These are phyloP conservation scores for Pythium phragmiticola DNA, from an alignment of 352 stramenopile species.

Conservation along the genomic window DNA sequence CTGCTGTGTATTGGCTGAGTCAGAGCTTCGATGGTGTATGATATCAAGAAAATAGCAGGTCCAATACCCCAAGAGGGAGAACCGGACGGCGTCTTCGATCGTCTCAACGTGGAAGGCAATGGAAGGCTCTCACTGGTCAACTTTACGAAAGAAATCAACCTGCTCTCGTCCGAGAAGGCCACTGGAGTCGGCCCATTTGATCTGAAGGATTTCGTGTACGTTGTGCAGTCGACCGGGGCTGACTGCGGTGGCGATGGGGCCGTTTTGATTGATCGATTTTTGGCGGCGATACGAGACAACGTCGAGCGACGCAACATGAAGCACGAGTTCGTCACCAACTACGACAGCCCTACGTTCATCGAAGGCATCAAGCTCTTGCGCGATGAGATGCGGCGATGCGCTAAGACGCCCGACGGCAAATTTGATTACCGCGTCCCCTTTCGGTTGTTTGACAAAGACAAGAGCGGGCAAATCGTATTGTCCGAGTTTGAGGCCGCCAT, in stretches of 20 bases:
- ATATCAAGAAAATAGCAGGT: conserved; percentile 69
- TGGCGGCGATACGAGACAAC: conserved; percentile 63
- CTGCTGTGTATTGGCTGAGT: not conserved
- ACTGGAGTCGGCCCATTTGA: conserved; percentile 41
- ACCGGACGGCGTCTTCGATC: conserved; percentile 59
- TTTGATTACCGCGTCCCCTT: conserved; percentile 75
- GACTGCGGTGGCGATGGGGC: conserved; percentile 66
- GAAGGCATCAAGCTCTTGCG: conserved; percentile 70
- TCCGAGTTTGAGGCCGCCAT: conserved; percentile 72
- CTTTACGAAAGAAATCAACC: conserved; percentile 59
- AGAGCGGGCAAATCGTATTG: conserved; percentile 61
- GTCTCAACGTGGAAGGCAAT: conserved; percentile 70
- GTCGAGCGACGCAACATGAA: conserved; percentile 81
- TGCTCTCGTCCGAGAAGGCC: conserved; percentile 50
- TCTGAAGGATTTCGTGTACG: conserved; percentile 72
- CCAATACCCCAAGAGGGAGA: conserved; percentile 32
- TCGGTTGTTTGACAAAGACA: conserved; percentile 69
- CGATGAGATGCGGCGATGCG: conserved; percentile 69
- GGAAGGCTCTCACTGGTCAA: conserved; percentile 61
- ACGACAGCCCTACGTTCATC: conserved; percentile 75
- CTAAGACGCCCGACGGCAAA: conserved; percentile 78
- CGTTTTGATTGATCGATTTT: conserved; percentile 74
- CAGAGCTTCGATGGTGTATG: conserved; percentile 49
- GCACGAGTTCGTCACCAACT: conserved; percentile 79
- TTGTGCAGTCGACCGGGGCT: conserved; percentile 72